Conservation (phyloP, 371 early-diverging fungal genomes). For the Rhizopus sp. region DNA sequence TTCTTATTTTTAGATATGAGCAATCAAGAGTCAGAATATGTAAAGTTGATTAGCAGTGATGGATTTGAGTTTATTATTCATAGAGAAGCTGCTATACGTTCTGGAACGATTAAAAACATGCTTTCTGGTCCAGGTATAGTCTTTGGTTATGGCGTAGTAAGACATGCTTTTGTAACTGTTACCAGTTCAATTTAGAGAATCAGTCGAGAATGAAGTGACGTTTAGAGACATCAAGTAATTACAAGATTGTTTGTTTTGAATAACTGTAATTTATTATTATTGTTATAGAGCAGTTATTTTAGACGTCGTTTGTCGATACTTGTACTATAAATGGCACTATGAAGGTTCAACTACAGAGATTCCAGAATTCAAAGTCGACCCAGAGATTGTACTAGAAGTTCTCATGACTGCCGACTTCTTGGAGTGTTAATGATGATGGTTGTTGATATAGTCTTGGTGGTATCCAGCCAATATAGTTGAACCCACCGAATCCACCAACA, state of each 20-base stretch:
- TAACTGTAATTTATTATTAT: background rate
- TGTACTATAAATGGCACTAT: conserved; percentile 79
- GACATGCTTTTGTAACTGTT: background rate
- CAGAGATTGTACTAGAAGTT: conserved; percentile 88
- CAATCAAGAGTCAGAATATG: conserved; percentile 51
- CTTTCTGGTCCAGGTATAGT: conserved; percentile 76
- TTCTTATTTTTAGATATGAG: conserved; percentile 12
- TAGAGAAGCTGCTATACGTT: conserved; percentile 86
- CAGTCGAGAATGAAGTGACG: conserved; percentile 80
- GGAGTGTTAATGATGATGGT: conserved; percentile 63
- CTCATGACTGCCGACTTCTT: conserved; percentile 95
- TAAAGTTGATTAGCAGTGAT: conserved; percentile 85
- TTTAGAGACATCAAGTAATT: conserved; percentile 90
- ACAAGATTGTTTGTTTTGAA: background rate
- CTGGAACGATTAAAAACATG: conserved; percentile 94
- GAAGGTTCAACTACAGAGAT: conserved; percentile 72
- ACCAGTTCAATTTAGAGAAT: conserved; percentile 88
- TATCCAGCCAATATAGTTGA: conserved; percentile 51
- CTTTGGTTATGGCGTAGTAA: background rate
- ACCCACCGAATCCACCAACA: conserved; percentile 59
- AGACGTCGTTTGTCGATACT: conserved; percentile 90
- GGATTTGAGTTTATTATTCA: conserved; percentile 90
- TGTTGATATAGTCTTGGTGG: conserved; percentile 33
- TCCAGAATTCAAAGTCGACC: conserved; percentile 90
- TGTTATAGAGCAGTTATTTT: conserved; percentile 79